Evolutionary conservation across 2,329 filamentous ascomycete genomes (phyloP), one percentile per base, ranked within the genome.

Genomic region (Ophiostoma sp.): DNA sequence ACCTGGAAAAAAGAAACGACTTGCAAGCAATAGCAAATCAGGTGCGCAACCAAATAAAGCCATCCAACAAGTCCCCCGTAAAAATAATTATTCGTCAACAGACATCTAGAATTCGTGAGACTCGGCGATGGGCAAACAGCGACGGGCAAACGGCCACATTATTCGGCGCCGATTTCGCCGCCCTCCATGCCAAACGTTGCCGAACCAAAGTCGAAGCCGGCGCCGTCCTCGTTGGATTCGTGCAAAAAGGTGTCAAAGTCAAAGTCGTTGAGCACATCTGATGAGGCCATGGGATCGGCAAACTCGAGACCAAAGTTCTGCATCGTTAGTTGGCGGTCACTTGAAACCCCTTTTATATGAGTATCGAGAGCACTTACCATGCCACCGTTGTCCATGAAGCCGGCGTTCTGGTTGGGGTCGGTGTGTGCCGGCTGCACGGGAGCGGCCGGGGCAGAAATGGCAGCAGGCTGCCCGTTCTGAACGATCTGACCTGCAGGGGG

Each of bases 211-310:
- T 86, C 85, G 73, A 89, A 89, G 4, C 76, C 77, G 62, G 79
- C 77, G 60, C 80, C 80, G 57, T 82, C 83, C 44, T 79, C 81
- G 66, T 84, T 84, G 71, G 84, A 83, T 70, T 85, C 83, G 73
- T 90, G 86, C 8, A 90, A 79, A 80, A 90, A 90, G 1, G 87
- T 89, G 77, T 90, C 88, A 74, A 90, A 86, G 74, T 90, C 88
- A 75, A 90, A 90, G 73, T 89, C 87, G 74, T 86, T 87, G 67
- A 90, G 80, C 48, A 89, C 87, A 75, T 89, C 84, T 69, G 79
- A 79, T 6, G 83, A 82, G 72, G 81, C 80, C 35, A 84, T 77
- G 1, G 86, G 84, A 73, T 87, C 86, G 69, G 83, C 81, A 76
- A 87, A 85, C 70, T 85, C 85, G 78, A 89, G 83, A 64, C 76